Conservation (phyloP, 1,284 basidiomycete genomes). For the Tylopilus orsonianus region DNA sequence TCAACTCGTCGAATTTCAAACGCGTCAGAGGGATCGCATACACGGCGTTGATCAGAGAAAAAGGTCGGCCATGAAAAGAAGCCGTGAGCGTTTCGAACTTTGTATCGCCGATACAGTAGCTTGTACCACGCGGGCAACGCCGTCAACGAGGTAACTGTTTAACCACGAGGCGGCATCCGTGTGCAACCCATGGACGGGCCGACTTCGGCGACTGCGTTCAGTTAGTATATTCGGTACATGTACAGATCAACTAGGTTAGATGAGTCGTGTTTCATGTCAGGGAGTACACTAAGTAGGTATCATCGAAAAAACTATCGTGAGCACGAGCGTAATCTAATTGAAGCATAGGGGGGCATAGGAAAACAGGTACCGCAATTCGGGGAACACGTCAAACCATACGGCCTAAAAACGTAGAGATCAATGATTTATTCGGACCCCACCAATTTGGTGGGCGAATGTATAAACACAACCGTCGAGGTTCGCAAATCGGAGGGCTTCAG, state of each 20-base stretch:
- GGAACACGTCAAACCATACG: neutral
- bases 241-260: neutral
- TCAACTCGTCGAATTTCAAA: too few species aligned
- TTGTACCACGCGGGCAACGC: neutral
- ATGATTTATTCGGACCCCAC: conserved; percentile 5
- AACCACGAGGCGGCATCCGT: neutral
- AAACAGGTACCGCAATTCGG: neutral
- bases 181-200: neutral
- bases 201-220: neutral
- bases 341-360: neutral
- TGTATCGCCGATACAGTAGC: neutral
- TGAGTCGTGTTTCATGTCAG: neutral
- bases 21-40: too few species aligned
- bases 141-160: neutral
- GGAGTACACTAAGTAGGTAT: neutral
- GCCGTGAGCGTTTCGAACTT: too few species aligned
- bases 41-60: too few species aligned
- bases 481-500: neutral
- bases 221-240: neutral
- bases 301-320: conserved; percentile 1
- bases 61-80: too few species aligned
- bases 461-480: conserved; percentile 1
- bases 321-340: conserved; percentile 13
- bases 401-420: neutral
- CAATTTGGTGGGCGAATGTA: neutral